These are phyloP conservation scores for Suillus plorans DNA, from an alignment of 768 basidiomycete genomes.

Conservation along the genomic window DNA sequence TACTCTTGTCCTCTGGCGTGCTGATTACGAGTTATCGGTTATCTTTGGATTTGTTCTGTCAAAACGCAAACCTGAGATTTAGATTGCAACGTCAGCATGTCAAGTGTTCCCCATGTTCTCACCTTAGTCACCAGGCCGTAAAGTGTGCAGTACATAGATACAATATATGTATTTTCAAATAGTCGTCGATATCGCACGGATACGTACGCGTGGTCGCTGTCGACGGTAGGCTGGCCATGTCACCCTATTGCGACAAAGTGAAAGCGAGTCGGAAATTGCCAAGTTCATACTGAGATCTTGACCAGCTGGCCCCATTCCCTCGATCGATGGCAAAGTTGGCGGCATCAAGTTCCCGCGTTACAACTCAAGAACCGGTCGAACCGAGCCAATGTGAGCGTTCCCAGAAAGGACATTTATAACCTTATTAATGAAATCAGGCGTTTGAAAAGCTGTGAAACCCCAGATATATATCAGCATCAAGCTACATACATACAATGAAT, in stretches of 20 bases:
- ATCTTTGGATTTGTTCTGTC: not conserved
- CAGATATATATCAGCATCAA: not conserved
- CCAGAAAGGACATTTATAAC: not conserved
- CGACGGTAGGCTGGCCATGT: no score
- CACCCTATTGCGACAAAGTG: not conserved
- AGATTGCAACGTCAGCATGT: not conserved
- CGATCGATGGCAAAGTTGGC: not conserved
- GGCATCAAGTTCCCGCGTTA: not conserved
- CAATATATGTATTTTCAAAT: not conserved
- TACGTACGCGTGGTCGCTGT: no score
- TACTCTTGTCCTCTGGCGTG: not conserved
- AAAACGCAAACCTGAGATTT: no score
- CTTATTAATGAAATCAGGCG: not conserved
- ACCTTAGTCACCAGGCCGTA: not conserved
- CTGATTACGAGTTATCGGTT: slow-evolving; percentile 1
- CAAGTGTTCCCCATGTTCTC: not conserved
- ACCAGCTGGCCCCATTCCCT: not conserved
- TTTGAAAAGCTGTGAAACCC: not conserved
- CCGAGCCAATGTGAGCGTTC: not conserved
- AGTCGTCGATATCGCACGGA: not conserved
- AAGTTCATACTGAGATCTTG: slow-evolving; percentile 1
- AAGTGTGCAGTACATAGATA: no score
- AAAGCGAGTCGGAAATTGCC: no score
- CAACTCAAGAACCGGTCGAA: not conserved
- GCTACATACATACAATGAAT: not conserved